Evolutionary conservation across 768 basidiomycete genomes (phyloP).

Genomic region (Phallus indusiatus): DNA sequence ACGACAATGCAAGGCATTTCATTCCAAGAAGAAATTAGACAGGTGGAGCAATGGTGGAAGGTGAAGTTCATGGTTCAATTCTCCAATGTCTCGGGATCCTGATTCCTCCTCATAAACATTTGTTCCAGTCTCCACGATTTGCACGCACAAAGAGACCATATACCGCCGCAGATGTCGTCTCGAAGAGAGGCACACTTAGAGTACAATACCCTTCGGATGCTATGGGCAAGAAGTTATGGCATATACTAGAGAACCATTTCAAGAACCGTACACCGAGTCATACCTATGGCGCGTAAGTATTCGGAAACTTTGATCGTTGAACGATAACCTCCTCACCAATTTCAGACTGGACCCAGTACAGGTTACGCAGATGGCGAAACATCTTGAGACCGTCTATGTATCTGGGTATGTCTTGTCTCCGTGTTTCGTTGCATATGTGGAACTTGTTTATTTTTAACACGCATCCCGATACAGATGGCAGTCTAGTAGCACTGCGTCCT

Average conservation of each 20-base stretch:
- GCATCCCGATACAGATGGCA: slow-evolving; percentile 41
- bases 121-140: slow-evolving; percentile 73
- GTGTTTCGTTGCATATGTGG: neutral
- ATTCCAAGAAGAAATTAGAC: slow-evolving; percentile 74
- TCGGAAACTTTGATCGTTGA: neutral
- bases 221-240: slow-evolving; percentile 81
- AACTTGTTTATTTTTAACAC: neutral
- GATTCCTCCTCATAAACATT: neutral
- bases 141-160: slow-evolving; percentile 83
- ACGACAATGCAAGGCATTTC: slow-evolving; percentile 35
- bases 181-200: slow-evolving; percentile 82
- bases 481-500: slow-evolving; percentile 87
- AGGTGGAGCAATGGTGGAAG: slow-evolving; percentile 91
- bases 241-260: slow-evolving; percentile 64
- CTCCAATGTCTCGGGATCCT: neutral
- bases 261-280: slow-evolving; percentile 75
- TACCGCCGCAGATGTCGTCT: slow-evolving; percentile 85
- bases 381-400: slow-evolving; percentile 97
- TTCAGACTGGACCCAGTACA: slow-evolving; percentile 91
- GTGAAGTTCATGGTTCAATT: slow-evolving; percentile 29
- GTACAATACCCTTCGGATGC: slow-evolving; percentile 81
- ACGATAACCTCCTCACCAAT: slow-evolving; percentile 2
- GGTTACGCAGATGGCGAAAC: slow-evolving; percentile 97
- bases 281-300: slow-evolving; percentile 95
- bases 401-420: slow-evolving; percentile 43